These are phyloP conservation scores for Hyphochytrium catenoides DNA, from an alignment of 352 stramenopile genomes.

Conservation along the genomic window DNA sequence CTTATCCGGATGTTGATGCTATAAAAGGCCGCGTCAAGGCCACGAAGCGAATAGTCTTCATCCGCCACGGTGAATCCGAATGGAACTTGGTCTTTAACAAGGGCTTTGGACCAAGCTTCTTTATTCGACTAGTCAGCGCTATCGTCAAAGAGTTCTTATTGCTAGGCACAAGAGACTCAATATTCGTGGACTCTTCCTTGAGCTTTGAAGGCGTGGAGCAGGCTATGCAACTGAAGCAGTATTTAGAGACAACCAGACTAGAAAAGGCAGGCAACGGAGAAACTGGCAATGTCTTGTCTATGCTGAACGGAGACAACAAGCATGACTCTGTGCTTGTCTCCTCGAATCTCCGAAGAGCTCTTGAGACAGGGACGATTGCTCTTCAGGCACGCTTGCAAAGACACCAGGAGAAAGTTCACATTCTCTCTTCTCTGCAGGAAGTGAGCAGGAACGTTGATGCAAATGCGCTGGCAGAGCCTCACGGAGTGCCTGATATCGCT, in stretches of 20 bases:
- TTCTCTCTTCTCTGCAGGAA: constrained; percentile 13
- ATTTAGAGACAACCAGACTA: constrained; percentile 6
- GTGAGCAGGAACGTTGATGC: constrained; percentile 11
- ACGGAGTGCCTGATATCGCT: constrained; percentile 1
- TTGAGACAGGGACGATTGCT: constrained; percentile 10
- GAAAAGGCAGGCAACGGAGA: too few relatives aligned
- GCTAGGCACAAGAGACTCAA: constrained; percentile 6
- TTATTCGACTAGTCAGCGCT: constrained; percentile 4
- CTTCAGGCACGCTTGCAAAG: constrained; percentile 7
- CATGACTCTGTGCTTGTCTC: constrained; percentile 4
- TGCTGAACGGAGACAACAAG: neutral
- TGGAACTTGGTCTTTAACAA: constrained; percentile 16
- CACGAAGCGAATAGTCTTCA: constrained; percentile 11
- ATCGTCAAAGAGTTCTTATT: constrained; percentile 6
- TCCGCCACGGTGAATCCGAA: constrained; percentile 11
- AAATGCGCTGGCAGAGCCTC: constrained; percentile 5
- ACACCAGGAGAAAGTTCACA: constrained; percentile 12
- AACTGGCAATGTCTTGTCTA: constrained; percentile 3
- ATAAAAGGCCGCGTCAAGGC: neutral
- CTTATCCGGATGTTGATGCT: neutral
- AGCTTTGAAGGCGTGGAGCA: constrained; percentile 9
- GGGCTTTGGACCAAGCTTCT: constrained; percentile 7
- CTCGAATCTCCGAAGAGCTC: constrained; percentile 8
- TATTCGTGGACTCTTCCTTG: constrained; percentile 14
- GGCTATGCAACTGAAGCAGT: constrained; percentile 8